A percentile compares a stretch with the other conserved stretches of the same genome.
These are phyloP conservation scores for Dioscorea dumetorum DNA, from an alignment of 106 monocot species.

Conservation along the genomic window DNA sequence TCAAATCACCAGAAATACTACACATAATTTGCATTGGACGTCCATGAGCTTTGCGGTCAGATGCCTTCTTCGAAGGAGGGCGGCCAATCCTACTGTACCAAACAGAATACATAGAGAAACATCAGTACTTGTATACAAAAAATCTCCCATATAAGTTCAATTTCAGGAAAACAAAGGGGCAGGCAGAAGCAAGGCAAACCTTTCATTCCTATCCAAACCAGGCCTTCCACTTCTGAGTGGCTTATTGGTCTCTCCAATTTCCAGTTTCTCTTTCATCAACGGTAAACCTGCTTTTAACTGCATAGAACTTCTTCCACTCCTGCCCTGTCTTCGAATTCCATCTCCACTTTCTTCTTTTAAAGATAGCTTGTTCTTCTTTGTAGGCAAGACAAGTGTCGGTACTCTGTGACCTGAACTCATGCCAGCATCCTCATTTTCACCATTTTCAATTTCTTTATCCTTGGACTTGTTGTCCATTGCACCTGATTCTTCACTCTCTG, in stretches of 20 bases:
- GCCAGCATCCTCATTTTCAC: conserved; percentile 3
- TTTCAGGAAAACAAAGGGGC: too few relatives aligned
- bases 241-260: conserved; percentile 36
- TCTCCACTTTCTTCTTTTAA: conserved; percentile 69
- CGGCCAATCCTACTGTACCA: conserved; percentile 66
- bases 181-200: conserved; percentile 18
- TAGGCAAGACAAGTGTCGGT: conserved; percentile 29
- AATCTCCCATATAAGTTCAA: background rate
- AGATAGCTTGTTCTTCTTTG: conserved; percentile 48
- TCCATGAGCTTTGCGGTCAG: conserved; percentile 60
- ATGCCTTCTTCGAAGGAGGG: conserved; percentile 42
- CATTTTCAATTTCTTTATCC: conserved; percentile 47
- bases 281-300: conserved; percentile 42
- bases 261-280: conserved; percentile 43
- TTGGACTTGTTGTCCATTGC: conserved; percentile 46
- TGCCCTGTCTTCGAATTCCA: conserved; percentile 74
- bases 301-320: conserved; percentile 61
- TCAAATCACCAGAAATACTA: conserved; percentile 31
- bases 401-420: conserved; percentile 29
- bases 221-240: conserved; percentile 61
- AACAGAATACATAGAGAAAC: conserved; percentile 2
- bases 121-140: background rate
- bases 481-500: conserved; percentile 83
- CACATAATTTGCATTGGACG: conserved; percentile 36
- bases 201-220: conserved; percentile 61